Evolutionary conservation across 192 early-diverging fungal genomes (phyloP).

Genomic region (Rhizophlyctis rosea): DNA sequence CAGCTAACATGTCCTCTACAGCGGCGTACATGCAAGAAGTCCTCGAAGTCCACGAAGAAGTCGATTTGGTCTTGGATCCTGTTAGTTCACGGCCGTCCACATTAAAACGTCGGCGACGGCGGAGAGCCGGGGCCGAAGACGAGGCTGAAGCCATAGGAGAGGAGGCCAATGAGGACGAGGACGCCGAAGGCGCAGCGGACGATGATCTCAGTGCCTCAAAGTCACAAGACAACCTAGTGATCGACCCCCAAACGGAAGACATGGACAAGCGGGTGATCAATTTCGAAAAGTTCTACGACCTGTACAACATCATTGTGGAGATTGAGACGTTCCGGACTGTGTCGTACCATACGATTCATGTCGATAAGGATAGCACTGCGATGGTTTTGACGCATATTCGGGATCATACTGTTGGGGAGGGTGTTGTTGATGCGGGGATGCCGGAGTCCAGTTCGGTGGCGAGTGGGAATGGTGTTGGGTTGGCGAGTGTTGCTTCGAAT

Average conservation of each 20-base stretch:
- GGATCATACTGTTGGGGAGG: constrained; percentile 25
- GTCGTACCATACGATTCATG: constrained; percentile 19
- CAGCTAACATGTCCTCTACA: constrained; percentile 11
- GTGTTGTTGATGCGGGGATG: constrained; percentile 10
- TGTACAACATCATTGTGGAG: constrained; percentile 48
- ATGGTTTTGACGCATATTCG: constrained; percentile 45
- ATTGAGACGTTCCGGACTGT: constrained; percentile 45
- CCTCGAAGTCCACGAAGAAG: constrained; percentile 44
- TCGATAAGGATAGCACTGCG: constrained; percentile 21
- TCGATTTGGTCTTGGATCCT: constrained; percentile 30
- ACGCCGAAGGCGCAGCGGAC: neutral
- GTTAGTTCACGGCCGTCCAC: neutral
- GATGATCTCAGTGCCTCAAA: constrained; percentile 2
- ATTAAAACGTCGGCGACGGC: neutral
- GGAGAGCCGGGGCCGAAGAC: neutral
- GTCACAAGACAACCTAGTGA: no score
- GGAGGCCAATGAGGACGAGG: neutral
- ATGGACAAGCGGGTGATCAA: constrained; percentile 25
- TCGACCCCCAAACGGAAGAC: constrained; percentile 3
- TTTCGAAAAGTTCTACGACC: constrained; percentile 51
- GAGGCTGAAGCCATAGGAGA: neutral
- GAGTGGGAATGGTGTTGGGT: no score
- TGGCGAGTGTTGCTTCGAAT: no score
- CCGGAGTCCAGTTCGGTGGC: no score
- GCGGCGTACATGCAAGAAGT: constrained; percentile 52